These are phyloP conservation scores for Epichloe uncinata DNA, from an alignment of 2,329 filamentous ascomycete species.

Conservation along the genomic window DNA sequence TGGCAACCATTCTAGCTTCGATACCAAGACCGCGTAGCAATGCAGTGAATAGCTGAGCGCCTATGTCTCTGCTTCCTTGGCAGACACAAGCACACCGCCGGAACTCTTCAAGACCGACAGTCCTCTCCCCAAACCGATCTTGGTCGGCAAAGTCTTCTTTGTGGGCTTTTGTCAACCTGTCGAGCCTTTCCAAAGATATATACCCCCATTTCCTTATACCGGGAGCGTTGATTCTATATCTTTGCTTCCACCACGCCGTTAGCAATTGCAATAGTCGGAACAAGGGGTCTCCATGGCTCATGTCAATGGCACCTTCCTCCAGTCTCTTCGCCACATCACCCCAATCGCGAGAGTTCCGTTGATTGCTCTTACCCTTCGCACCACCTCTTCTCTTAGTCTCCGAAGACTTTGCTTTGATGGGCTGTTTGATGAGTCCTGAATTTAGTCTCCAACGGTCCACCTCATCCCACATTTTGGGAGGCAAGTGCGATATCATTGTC, in stretches of 20 bases:
- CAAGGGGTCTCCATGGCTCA: slow-evolving; percentile 73
- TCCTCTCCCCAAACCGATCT: slow-evolving; percentile 61
- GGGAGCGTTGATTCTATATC: slow-evolving; percentile 64
- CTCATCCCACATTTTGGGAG: slow-evolving; percentile 54
- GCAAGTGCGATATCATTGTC: slow-evolving; percentile 60
- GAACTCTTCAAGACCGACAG: slow-evolving; percentile 55
- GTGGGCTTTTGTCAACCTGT: slow-evolving; percentile 60
- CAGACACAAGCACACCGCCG: slow-evolving; percentile 53
- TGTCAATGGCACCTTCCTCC: slow-evolving; percentile 57
- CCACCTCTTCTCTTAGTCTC: slow-evolving; percentile 15
- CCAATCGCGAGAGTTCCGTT: slow-evolving; percentile 48
- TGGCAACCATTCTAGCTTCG: slow-evolving; percentile 72
- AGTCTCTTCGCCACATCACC: slow-evolving; percentile 51
- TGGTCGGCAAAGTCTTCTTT: slow-evolving; percentile 47
- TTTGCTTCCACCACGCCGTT: slow-evolving; percentile 77
- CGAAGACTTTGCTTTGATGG: slow-evolving; percentile 12
- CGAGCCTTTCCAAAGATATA: slow-evolving; percentile 60
- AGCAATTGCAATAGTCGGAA: slow-evolving; percentile 63
- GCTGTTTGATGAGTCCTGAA: slow-evolving; percentile 45
- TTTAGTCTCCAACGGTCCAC: slow-evolving; percentile 58
- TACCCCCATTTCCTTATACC: slow-evolving; percentile 85
- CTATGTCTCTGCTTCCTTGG: slow-evolving; percentile 74
- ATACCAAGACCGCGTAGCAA: slow-evolving; percentile 68
- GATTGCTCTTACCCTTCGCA: slow-evolving; percentile 11
- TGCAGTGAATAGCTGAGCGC: slow-evolving; percentile 80